Evolutionary conservation across 2,329 filamentous ascomycete genomes (phyloP), one percentile per base, ranked within the genome.

Genomic region (Thielaviopsis euricoi): DNA sequence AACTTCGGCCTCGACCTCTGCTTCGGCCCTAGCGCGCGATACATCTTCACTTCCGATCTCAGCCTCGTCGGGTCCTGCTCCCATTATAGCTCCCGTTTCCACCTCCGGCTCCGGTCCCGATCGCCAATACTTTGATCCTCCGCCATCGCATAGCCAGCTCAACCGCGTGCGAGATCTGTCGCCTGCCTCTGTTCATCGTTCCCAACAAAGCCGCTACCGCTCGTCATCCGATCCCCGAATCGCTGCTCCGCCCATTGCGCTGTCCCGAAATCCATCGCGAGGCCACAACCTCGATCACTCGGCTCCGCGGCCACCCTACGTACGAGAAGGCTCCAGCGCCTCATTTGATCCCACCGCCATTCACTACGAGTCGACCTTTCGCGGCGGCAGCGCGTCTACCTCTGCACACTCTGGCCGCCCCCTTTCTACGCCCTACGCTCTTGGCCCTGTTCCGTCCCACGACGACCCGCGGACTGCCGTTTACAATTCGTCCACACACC

Each of bases 381-480:
- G 55, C 48, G 46, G 59, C 23, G 50, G 40, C 21, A 60, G 59
- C 59, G 59, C 59, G 55, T 58, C 52, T n/a, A 40, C 55, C 29
- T 37, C 59, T 22, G 59, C 52, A 17, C 59, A 58, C 19, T 12
- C 56, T 19, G 50, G 53, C 46, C 56, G 56, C 48, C 59, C 56
- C 43, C 56, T 56, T 46, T 61, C 59, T 13, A 56, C 43, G n/a
- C 55, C 56, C 17, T 61, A 56, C 50, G 56, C 53, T 25, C 22
- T 58, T 15, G 33, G 61, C 37, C 33, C 56, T 19, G 33, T 60
- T 21, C 61, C 64, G n/a, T 66, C 65, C 52, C 64, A 40, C 63
- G 64, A 61, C 77, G 82, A 63, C 75, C 80, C 29, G 52, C 53
- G 59, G 43, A n/a, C 26, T 4, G 55, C 49, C 17, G 50, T 43